Percentiles rank a stretch among this genome's conserved stretches.
phyloP scores from a whole-genome alignment of 768 basidiomycete genomes.

The Jaapia argillacea region DNA sequence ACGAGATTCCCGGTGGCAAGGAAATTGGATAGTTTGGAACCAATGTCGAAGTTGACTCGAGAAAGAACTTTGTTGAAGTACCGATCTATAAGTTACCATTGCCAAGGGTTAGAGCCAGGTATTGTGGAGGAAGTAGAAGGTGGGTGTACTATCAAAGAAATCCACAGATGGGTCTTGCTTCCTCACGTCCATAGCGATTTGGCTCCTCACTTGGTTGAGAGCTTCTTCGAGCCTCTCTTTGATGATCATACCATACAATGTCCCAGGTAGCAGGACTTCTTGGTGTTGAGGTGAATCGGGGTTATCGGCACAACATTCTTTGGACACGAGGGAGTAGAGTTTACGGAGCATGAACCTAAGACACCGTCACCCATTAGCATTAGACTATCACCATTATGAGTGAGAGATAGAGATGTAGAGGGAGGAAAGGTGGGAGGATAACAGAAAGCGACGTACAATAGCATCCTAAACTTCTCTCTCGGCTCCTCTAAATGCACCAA shows the following conservation, averaged over 20 bases:
- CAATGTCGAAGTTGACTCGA: conserved; percentile 87
- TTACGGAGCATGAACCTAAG: conserved; percentile 96
- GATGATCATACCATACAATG: conserved; percentile 92
- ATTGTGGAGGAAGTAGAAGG: background rate
- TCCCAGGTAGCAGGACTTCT: conserved; percentile 91
- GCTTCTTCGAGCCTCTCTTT: conserved; percentile 95
- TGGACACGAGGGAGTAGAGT: conserved; percentile 84
- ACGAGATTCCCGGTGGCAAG: conserved; percentile 94
- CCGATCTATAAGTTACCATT: conserved; percentile 41
- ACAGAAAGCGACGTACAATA: conserved; percentile 63
- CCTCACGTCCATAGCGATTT: conserved; percentile 64
- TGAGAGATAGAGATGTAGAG: conserved; percentile 1
- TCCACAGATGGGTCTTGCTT: conserved; percentile 70
- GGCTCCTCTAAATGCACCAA: conserved; percentile 83
- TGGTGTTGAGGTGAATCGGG: conserved; percentile 99
- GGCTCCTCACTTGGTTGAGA: conserved; percentile 59
- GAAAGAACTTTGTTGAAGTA: conserved; percentile 71
- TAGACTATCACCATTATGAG: too few relatives aligned
- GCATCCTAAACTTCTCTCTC: conserved; percentile 90
- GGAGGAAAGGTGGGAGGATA: background rate
- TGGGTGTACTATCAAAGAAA: conserved; percentile 69
- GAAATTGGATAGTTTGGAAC: conserved; percentile 84
- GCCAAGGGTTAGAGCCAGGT: background rate
- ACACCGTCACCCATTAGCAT: too few relatives aligned
- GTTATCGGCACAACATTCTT: conserved; percentile 86